These are phyloP conservation scores for Citrullus mucosospermus DNA, from an alignment of 306 rosid genomes.

Conservation along the genomic window DNA sequence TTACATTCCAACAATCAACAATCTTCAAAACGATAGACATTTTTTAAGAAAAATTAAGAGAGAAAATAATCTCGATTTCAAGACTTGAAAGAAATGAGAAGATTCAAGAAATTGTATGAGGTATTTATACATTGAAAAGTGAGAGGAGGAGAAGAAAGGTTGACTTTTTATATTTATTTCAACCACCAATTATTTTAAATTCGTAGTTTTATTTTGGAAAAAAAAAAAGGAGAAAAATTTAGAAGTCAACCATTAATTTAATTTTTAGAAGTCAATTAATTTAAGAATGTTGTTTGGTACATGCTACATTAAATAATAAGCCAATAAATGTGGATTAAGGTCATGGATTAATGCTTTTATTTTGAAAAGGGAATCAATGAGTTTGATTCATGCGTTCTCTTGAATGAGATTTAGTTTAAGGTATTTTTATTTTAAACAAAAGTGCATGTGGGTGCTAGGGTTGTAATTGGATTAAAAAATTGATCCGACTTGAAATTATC, in stretches of 20 bases:
- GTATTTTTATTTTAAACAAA: neutral
- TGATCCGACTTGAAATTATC: no score
- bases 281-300: neutral
- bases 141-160: neutral
- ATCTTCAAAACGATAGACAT: neutral
- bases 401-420: neutral
- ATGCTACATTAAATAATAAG: neutral
- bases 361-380: neutral
- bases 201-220: neutral
- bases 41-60: neutral
- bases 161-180: neutral
- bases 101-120: neutral
- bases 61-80: neutral
- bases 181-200: neutral
- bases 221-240: neutral
- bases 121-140: neutral
- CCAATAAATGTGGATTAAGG: neutral
- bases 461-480: no score
- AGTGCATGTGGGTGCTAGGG: neutral
- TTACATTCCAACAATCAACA: neutral
- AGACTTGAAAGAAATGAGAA: neutral
- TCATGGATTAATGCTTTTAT: neutral
- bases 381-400: neutral
- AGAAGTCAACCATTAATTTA: neutral
- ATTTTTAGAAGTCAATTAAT: neutral